Evolutionary conservation across 2,329 filamentous ascomycete species (phyloP).

Genomic region (Talaromyces amestolkiae): DNA sequence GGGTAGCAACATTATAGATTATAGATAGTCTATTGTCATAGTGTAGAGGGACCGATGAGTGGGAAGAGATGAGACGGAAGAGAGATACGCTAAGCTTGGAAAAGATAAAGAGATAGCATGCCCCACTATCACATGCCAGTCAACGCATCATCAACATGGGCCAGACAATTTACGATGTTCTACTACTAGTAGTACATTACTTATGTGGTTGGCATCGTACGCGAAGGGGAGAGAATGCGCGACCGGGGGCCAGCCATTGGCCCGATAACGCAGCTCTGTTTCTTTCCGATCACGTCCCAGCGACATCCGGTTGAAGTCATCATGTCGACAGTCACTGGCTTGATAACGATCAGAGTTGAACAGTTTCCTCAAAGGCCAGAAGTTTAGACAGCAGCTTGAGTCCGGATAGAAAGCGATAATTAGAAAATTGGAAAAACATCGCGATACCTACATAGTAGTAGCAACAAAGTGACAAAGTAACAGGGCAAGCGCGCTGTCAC

Average conservation of each 20-base stretch:
- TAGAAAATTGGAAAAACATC: neutral
- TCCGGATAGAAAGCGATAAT: neutral
- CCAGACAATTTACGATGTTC: no score
- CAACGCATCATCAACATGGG: neutral
- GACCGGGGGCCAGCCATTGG: neutral
- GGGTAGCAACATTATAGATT: no score
- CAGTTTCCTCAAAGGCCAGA: neutral
- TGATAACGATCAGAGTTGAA: neutral
- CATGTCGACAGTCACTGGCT: neutral
- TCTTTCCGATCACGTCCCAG: neutral
- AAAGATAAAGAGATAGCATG: neutral
- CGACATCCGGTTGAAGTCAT: neutral
- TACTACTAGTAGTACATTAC: no score
- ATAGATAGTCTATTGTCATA: no score
- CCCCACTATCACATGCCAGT: slow-evolving; percentile 18
- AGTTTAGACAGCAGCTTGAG: neutral
- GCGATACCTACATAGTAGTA: no score
- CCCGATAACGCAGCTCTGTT: slow-evolving; percentile 3
- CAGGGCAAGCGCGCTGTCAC: slow-evolving; percentile 7
- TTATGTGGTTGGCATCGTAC: no score
- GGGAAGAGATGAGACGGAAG: no score
- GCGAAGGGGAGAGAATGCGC: no score
- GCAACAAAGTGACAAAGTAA: neutral
- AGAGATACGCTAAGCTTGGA: neutral
- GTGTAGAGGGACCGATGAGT: no score